Evolutionary conservation across 2,329 filamentous ascomycete species (phyloP), one percentile per base, ranked within the genome.

Genomic region (Dichotomopilus funicola): DNA sequence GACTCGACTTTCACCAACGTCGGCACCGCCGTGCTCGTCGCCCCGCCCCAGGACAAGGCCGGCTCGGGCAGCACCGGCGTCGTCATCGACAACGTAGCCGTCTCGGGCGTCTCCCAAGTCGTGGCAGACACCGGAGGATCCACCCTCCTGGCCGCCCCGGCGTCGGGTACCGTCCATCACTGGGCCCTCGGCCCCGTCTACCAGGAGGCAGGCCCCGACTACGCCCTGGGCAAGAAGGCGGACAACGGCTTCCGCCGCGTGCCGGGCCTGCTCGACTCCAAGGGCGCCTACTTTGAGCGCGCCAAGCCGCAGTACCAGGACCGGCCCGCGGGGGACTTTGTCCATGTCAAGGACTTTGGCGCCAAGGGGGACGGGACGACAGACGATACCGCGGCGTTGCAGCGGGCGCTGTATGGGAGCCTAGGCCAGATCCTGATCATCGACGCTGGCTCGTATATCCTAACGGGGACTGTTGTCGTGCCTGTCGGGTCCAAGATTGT

Each of bases 301-400:
- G 74, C 78, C 3, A 84, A 83, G 67, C 79, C 78, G 13, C 78
- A 81, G 58, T 82, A 56, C 82, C 71, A 73, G 35, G 65, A 58
- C 5, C 4, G 11, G 4, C 5, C 49, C 1, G 44, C 54, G 0
- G 37, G 37, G 3, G 53, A 57, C 42, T 65, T 67, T 35, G 5
- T 66, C 5, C 54, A 65, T 42, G 38, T 62, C 37, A 45, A 46
- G 27, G 86, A 89, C 64, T 91, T 81, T 65, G 88, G 88, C 46
- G 88, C 88, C 46, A 80, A 74, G 59, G 87, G 87, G 72, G 82
- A 82, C 68, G 80, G 78, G 51, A 70, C 73, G 0, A 87, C 87
- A 19, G 92, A 97, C 68, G 91, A 96, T 67, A 96, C 91, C 0
- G 85, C 73, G 0, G 89, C 91, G 52, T 95, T 97, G 78, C 96